These are phyloP conservation scores for Escovopsis weberi DNA, from an alignment of 2,329 filamentous ascomycete species.

Conservation along the genomic window DNA sequence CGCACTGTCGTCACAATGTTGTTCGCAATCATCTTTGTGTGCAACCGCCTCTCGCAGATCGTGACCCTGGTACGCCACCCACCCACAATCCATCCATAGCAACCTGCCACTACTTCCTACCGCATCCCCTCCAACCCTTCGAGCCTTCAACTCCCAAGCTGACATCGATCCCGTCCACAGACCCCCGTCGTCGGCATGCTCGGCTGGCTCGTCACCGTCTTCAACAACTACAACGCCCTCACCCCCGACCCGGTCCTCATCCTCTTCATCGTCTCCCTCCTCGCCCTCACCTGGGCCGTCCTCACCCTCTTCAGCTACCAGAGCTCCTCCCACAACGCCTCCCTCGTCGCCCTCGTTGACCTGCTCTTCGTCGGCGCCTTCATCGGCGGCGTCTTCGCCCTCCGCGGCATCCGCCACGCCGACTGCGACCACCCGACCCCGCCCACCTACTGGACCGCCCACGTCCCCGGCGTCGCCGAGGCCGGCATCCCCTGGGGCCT, in stretches of 20 bases:
- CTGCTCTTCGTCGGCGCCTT: slow-evolving; percentile 47
- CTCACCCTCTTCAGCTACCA: slow-evolving; percentile 54
- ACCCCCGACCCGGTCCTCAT: slow-evolving; percentile 50
- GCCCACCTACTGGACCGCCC: slow-evolving; percentile 36
- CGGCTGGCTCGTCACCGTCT: slow-evolving; percentile 49
- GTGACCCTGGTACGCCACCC: slow-evolving; percentile 38
- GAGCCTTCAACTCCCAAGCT: neutral
- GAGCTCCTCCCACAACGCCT: slow-evolving; percentile 44
- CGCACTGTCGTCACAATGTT: slow-evolving; percentile 30
- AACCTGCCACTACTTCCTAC: no score
- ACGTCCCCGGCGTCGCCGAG: slow-evolving; percentile 47
- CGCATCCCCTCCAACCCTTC: no score
- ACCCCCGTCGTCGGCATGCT: slow-evolving; percentile 54
- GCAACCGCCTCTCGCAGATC: slow-evolving; percentile 48
- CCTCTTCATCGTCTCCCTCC: slow-evolving; percentile 51
- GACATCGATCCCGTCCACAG: slow-evolving; percentile 19
- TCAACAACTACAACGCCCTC: slow-evolving; percentile 38
- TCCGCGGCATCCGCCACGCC: slow-evolving; percentile 43
- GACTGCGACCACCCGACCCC: slow-evolving; percentile 51
- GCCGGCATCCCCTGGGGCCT: slow-evolving; percentile 36
- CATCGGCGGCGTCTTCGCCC: slow-evolving; percentile 45
- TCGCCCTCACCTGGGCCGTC: slow-evolving; percentile 48
- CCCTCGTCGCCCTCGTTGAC: slow-evolving; percentile 46
- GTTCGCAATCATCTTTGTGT: slow-evolving; percentile 48
- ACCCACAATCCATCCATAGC: neutral